Evolutionary conservation across 768 basidiomycete species (phyloP).

Genomic region (Terana coerulea): DNA sequence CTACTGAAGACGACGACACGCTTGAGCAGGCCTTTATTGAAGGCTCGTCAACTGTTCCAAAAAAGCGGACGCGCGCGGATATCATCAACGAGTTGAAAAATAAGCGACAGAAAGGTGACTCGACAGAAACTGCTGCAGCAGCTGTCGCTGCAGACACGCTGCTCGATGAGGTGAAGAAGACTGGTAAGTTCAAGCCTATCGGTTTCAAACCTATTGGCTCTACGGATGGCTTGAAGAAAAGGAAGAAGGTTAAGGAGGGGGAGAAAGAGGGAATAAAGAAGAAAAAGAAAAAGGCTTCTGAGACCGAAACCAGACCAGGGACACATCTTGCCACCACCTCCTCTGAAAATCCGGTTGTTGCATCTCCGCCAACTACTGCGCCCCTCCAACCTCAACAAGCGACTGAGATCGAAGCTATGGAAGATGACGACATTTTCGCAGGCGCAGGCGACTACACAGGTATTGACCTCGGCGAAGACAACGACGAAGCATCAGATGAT

Average conservation of each 20-base stretch:
- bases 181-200: slow-evolving; percentile 46
- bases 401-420: slow-evolving; percentile 38
- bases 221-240: slow-evolving; percentile 42
- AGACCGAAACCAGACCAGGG: background rate
- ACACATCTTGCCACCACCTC: too few relatives aligned
- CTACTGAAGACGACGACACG: slow-evolving; percentile 70
- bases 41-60: slow-evolving; percentile 35
- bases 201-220: slow-evolving; percentile 64
- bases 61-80: slow-evolving; percentile 78
- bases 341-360: too few relatives aligned
- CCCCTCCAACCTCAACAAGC: slow-evolving; percentile 22
- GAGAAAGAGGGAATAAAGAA: slow-evolving; percentile 50
- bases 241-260: slow-evolving; percentile 42
- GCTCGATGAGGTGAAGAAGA: slow-evolving; percentile 35
- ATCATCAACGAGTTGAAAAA: slow-evolving; percentile 70
- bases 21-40: slow-evolving; percentile 74
- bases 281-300: slow-evolving; percentile 46
- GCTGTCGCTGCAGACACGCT: slow-evolving; percentile 18
- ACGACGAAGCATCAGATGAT: slow-evolving; percentile 20
- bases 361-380: background rate
- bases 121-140: slow-evolving; percentile 16
- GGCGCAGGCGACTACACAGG: slow-evolving; percentile 83
- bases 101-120: slow-evolving; percentile 39
- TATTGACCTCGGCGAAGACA: slow-evolving; percentile 49
- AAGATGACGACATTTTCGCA: slow-evolving; percentile 85